Evolutionary conservation across 1,284 basidiomycete genomes (phyloP), one percentile per base, ranked within the genome.

Genomic region (Pulchroboletus neoregius): DNA sequence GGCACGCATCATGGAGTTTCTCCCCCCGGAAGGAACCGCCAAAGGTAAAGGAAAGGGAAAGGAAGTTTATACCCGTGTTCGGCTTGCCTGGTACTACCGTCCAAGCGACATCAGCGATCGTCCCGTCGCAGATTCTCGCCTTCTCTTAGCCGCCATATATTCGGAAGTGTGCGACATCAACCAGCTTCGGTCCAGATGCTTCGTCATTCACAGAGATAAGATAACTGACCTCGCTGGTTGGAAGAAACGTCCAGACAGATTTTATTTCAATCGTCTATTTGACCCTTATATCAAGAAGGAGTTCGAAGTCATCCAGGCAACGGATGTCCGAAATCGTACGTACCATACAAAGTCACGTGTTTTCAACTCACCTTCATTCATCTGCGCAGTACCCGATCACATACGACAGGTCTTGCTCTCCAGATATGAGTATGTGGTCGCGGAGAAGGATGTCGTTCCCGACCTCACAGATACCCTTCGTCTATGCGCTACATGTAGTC

Each of bases 231-330:
- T 97, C 43, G 79, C 87, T 58, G 87, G 87, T n/a, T 97, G 93
- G 93, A 96, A 94, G 73, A 91, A 89, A 68, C 81, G 85, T 40
- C 91, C 93, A 11, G 94, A 97, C 68, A 84, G 91, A 58, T 97
- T 97, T 73, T 96, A 94, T 75, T 97, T 93, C 73, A 84, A 84
- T 58, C 85, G 90, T 57, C 78, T 95, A 48, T 97, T 94, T 67
- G 95, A 99, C 71, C 91, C 94, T 37, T 98, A 97, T 71, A 91
- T 97, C 68, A 94, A 96, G 73, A 91, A 93, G 67, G 95, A 96
- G 70, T 97, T 95, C 70, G 96, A 99, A 68, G 88, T 98, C 56
- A 84, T 99, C 49, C 85, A 90, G 45, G 84, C 91, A 22, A 80
- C 80, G 39, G 88, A 87, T 60, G 84, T 96, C 48, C 82, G 86